phyloP scores from a whole-genome alignment of 2,329 filamentous ascomycete species.

The Clonostachys byssicola region DNA sequence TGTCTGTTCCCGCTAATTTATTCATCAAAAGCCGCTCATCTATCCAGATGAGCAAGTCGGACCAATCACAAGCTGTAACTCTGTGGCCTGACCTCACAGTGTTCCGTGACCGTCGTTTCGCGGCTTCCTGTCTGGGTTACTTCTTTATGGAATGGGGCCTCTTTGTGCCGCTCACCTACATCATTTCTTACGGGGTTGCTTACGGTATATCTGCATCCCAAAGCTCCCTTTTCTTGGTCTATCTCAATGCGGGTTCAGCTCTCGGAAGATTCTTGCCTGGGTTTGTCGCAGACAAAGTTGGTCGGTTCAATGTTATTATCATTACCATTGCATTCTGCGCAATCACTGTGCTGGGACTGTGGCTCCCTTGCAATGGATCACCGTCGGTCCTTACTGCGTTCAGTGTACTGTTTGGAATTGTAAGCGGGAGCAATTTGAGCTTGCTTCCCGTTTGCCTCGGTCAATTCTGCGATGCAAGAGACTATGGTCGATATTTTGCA shows the following conservation, averaged over 20 bases:
- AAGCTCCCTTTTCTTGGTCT: conserved; percentile 63
- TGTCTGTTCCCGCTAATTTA: conserved; percentile 1
- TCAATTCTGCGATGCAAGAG: conserved; percentile 62
- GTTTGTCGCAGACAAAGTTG: conserved; percentile 61
- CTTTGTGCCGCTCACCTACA: conserved; percentile 54
- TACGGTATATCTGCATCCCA: conserved; percentile 35
- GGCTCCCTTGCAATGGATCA: conserved; percentile 36
- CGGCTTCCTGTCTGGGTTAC: conserved; percentile 7
- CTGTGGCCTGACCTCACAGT: conserved; percentile 4
- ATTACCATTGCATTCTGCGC: conserved; percentile 60
- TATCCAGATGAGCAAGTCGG: background rate
- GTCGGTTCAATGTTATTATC: conserved; percentile 63
- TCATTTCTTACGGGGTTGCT: conserved; percentile 52
- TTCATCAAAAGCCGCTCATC: background rate
- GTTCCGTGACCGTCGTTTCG: conserved; percentile 1
- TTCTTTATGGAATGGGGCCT: conserved; percentile 31
- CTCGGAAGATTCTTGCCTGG: conserved; percentile 62
- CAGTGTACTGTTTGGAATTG: conserved; percentile 64
- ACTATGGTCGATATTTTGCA: conserved; percentile 67
- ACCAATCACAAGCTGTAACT: background rate
- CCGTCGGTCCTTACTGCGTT: conserved; percentile 34
- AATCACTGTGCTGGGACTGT: conserved; percentile 35
- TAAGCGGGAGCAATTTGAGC: conserved; percentile 65
- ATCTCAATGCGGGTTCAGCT: conserved; percentile 67
- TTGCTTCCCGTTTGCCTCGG: conserved; percentile 70